These are phyloP conservation scores for Tanacetum coccineum DNA, from an alignment of 129 eudicot genomes.

Conservation along the genomic window DNA sequence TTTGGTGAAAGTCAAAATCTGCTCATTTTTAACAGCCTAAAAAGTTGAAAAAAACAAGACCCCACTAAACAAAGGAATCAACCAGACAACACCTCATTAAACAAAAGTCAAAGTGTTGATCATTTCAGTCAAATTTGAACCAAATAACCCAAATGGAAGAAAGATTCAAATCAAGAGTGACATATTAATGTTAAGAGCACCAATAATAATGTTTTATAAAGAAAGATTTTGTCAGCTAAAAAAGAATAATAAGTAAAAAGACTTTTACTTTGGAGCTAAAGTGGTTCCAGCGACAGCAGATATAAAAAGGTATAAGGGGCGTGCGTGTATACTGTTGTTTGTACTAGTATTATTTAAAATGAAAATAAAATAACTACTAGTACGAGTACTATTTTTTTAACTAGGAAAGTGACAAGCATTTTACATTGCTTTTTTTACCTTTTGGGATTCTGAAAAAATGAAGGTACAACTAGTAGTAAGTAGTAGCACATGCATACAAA, in stretches of 20 bases:
- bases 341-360: background rate
- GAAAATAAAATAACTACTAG: too few species aligned
- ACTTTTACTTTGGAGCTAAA: too few species aligned
- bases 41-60: constrained; percentile 25
- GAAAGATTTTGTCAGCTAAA: too few species aligned
- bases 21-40: constrained; percentile 29
- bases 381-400: constrained; percentile 5
- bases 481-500: constrained; percentile 9
- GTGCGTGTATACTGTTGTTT: constrained; percentile 28
- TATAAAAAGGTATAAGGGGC: constrained; percentile 31
- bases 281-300: background rate
- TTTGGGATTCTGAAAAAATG: constrained; percentile 22
- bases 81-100: constrained; percentile 24
- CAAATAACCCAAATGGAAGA: background rate
- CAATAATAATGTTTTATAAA: background rate
- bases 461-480: constrained; percentile 10
- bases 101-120: constrained; percentile 28
- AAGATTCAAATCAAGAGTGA: background rate
- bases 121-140: constrained; percentile 39
- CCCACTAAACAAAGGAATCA: constrained; percentile 36
- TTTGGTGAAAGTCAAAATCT: constrained; percentile 31
- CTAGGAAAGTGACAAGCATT: constrained; percentile 24
- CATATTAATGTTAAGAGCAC: constrained; percentile 5
- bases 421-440: constrained; percentile 15
- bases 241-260: too few species aligned